Evolutionary conservation across 768 basidiomycete species (phyloP).

Genomic region (Termitomyces sp.): DNA sequence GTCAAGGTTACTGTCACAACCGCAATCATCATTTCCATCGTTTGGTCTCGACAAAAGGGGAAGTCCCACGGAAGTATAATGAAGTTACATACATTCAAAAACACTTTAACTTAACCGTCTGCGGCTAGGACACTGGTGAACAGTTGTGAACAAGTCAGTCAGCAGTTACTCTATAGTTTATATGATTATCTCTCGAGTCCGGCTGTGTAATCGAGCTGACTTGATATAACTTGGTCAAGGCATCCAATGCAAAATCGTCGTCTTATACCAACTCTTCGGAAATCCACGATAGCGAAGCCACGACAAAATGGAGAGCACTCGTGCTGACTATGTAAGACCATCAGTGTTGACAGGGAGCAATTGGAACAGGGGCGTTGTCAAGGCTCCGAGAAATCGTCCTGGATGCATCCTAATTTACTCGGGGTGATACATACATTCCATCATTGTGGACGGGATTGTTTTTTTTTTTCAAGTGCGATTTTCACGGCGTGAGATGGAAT

Average conservation of each 20-base stretch:
- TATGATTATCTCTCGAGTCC: background rate
- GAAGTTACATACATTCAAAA: too few species aligned
- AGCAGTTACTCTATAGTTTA: too few species aligned
- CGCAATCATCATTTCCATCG: constrained; percentile 17
- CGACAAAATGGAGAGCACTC: background rate
- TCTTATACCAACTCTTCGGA: too few species aligned
- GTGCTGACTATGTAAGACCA: background rate
- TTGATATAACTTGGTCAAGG: background rate
- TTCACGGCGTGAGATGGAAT: background rate
- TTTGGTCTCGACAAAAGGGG: constrained; percentile 23
- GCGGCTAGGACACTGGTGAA: too few species aligned
- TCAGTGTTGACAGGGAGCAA: background rate
- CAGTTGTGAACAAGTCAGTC: background rate
- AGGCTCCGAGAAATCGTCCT: background rate
- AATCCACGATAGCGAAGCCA: background rate
- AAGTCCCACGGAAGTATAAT: constrained; percentile 14
- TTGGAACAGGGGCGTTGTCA: background rate
- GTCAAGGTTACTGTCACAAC: constrained; percentile 21
- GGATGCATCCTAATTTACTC: background rate
- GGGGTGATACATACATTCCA: background rate
- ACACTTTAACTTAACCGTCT: too few species aligned
- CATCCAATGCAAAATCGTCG: too few species aligned
- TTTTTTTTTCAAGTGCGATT: background rate
- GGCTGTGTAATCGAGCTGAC: too few species aligned
- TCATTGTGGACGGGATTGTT: background rate